phyloP scores from a whole-genome alignment of 2,329 filamentous ascomycete genomes.

The Cordyceps cateniannulata region DNA sequence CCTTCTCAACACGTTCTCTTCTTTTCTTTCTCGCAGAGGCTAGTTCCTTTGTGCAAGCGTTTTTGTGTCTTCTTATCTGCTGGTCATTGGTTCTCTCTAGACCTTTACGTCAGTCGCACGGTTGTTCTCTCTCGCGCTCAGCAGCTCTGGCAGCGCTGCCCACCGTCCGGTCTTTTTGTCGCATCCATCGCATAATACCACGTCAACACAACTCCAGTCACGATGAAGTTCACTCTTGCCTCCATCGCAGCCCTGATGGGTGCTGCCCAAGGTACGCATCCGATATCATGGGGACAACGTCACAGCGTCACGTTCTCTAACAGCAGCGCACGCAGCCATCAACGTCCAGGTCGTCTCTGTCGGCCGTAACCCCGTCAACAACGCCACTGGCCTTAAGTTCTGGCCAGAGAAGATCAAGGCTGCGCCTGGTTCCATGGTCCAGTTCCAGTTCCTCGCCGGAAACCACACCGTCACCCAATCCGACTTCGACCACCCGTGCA shows the following conservation, averaged over 20 bases:
- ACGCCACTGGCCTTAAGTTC: slow-evolving; percentile 49
- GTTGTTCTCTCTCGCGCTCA: slow-evolving; percentile 13
- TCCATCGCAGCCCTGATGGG: slow-evolving; percentile 41
- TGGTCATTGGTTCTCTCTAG: slow-evolving; percentile 20
- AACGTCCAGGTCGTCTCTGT: slow-evolving; percentile 61
- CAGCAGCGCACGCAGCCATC: slow-evolving; percentile 20
- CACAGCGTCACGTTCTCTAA: background rate
- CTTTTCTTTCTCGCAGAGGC: slow-evolving; percentile 25
- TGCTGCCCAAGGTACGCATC: slow-evolving; percentile 38
- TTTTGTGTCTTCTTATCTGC: background rate
- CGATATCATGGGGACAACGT: background rate
- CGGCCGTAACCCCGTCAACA: slow-evolving; percentile 42
- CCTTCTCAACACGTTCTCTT: slow-evolving; percentile 21
- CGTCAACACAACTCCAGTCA: slow-evolving; percentile 21
- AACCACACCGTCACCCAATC: slow-evolving; percentile 81
- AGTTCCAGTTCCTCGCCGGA: slow-evolving; percentile 59
- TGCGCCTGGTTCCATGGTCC: slow-evolving; percentile 54
- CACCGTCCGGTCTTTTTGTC: slow-evolving; percentile 23
- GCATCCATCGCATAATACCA: slow-evolving; percentile 7
- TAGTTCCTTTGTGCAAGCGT: slow-evolving; percentile 20
- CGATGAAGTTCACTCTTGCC: slow-evolving; percentile 47
- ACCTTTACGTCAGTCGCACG: background rate
- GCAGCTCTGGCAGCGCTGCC: slow-evolving; percentile 19
- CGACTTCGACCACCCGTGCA: slow-evolving; percentile 64
- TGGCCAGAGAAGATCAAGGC: slow-evolving; percentile 60